Base-by-base conservation (phyloP, 768 basidiomycete species). In the Mrakia blollopis region DNA sequence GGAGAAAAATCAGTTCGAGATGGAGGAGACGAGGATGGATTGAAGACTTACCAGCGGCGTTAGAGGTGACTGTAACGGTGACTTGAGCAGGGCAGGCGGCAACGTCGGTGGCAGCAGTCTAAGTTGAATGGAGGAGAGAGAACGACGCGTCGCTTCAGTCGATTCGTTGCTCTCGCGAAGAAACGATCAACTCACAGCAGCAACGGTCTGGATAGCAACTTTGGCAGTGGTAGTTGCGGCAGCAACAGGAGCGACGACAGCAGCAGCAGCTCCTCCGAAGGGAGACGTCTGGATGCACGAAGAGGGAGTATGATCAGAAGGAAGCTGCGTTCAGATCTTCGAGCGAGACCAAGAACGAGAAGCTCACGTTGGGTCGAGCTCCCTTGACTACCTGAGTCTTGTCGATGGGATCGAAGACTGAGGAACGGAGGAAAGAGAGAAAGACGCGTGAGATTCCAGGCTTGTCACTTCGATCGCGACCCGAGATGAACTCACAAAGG, bases 351-450 rank as follows among this genome's bases (percentile, higher is more conserved):
- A 57, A 57, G 44, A 57, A n/a, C 10, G 10, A 5, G 8, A 9
- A 7, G 28, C 57, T 6, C 3, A 57, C 57, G 65, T 68, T 68
- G 25, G 65, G 65, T n/a, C 65, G 65, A 18, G 44, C 65, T 68
- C 65, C 65, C 37, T 68, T 68, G 37, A n/a, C n/a, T 39, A 68
- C n/a, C 65, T 68, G 63, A 11, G 30, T n/a, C 65, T 68, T 68
- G 65, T 68, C 65, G 37, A 68, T 39, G 13, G 65, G 65, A n/a
- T 68, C 65, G 25, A 68, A 68, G 65, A 68, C 35, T 68, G 32
- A 44, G 44, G 11, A 16, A 62, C 6, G 5, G 32, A 23, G 21
- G 28, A 32, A 35, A 32, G 28, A 11, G 16, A 32, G 1, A 35
- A 35, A 18, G 62, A 41, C 44, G 44, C 47, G 13, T 21, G 16